Base-by-base conservation (phyloP, 306 rosid genomes). In the Citrullus mucosospermus region DNA sequence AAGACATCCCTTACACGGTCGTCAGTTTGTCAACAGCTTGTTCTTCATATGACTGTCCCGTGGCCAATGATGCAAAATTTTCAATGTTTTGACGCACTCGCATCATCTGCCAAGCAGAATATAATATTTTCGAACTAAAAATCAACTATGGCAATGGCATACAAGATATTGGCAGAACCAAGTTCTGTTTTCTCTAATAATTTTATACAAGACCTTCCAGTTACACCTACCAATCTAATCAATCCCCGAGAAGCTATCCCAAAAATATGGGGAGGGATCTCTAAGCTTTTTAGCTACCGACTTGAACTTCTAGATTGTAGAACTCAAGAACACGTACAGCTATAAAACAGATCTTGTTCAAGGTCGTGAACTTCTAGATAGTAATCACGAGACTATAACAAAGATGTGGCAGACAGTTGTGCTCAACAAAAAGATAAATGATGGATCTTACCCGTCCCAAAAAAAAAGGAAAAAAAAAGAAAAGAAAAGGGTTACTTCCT, bases 401-500 rank as follows among this genome's bases (percentile, higher is more conserved):
- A 73, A 73, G 60, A 73, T 71, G 16, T 16, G 16, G 51, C 30
- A 44, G 56, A 68, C 48, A 6, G 77, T 28, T 73, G 16, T 30
- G 15, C 43, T 28, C 8, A 18, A 39, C n/a, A 28, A 73, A 25
- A 32, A 51, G 14, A 51, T 28, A 28, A 73, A 51, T 51, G 28
- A 55, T 50, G 58, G 76, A 13, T 46, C 76, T 70, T 71, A 71
- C 58, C 44, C 22, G 43, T 48, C 44, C 9, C 4, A 16, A 16
- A 51, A 30, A 30, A 68, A 10, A 7, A 50, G 22, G 38, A 25
- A 51, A 50, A 3, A 3, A 3, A 51, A 30, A 30, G 43, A 9
- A 7, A 36, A 25, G 30, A 50, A 3, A 3, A 3, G 1, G 9
- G 75, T 88, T 85, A 95, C 67, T 91, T 92, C 85, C 92, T 91